These are phyloP conservation scores for Rhizophora mangle DNA, from an alignment of 345 rosid species.

Conservation along the genomic window DNA sequence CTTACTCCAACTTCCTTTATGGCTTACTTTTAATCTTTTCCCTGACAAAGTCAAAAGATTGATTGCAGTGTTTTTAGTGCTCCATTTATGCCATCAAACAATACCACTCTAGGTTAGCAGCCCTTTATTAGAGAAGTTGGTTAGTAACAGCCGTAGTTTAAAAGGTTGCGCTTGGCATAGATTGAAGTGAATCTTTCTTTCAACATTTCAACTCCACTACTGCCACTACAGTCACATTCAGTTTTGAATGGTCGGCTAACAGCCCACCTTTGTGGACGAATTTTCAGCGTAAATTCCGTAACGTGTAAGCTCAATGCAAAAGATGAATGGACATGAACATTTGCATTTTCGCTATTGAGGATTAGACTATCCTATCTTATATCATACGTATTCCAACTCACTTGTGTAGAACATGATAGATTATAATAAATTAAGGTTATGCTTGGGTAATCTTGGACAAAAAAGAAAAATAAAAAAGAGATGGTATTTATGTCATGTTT, in stretches of 20 bases:
- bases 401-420: too few relatives aligned
- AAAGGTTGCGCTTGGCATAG: neutral
- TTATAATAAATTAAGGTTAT: too few relatives aligned
- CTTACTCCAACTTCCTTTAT: neutral
- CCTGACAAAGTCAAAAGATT: neutral
- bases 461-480: too few relatives aligned
- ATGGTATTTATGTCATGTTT: too few relatives aligned
- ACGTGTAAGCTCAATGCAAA: too few relatives aligned
- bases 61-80: neutral
- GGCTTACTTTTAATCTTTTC: slow-evolving; percentile 1
- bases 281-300: too few relatives aligned
- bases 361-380: too few relatives aligned
- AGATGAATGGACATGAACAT: too few relatives aligned
- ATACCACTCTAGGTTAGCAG: neutral
- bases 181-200: neutral
- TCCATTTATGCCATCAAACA: neutral
- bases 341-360: too few relatives aligned
- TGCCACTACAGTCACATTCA: neutral
- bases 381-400: too few relatives aligned
- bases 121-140: neutral
- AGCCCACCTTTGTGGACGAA: neutral
- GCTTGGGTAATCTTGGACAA: too few relatives aligned
- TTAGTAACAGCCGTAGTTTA: neutral
- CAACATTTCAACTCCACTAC: neutral
- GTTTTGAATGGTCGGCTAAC: neutral